A percentile compares a stretch with the other conserved stretches of the same genome.
Evolutionary conservation across 768 basidiomycete species (phyloP).

Genomic region (Hypholoma sublateritium): DNA sequence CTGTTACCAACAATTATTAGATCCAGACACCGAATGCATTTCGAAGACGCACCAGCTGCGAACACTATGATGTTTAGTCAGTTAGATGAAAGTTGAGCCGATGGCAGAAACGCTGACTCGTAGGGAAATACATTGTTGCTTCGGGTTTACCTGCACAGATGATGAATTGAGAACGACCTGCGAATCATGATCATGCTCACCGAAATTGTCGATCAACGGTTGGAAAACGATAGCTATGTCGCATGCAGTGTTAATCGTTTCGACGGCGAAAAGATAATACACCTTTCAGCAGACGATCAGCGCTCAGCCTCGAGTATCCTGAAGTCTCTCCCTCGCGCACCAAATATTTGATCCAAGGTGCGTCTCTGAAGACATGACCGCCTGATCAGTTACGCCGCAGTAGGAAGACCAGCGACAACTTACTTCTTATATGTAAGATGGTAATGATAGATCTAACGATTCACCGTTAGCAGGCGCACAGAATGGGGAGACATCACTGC

Average conservation of each 20-base stretch:
- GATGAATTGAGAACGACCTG: not conserved
- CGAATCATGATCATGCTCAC: slow-evolving; percentile 16
- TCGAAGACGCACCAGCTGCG: slow-evolving; percentile 16
- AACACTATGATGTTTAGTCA: slow-evolving; percentile 13
- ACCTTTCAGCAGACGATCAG: slow-evolving; percentile 25
- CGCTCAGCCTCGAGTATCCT: not conserved
- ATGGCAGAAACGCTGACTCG: slow-evolving; percentile 18
- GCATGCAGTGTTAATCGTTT: slow-evolving; percentile 42
- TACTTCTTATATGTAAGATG: slow-evolving; percentile 40
- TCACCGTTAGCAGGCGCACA: not conserved
- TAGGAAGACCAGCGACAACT: not conserved
- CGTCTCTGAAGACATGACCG: slow-evolving; percentile 30
- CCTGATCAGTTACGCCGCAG: not conserved
- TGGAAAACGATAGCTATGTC: slow-evolving; percentile 48
- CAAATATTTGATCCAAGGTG: slow-evolving; percentile 39
- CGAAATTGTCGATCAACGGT: slow-evolving; percentile 42
- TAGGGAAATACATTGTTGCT: slow-evolving; percentile 35
- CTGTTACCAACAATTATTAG: slow-evolving; percentile 14
- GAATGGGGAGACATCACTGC: not conserved
- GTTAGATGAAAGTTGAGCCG: not conserved
- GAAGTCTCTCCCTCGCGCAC: slow-evolving; percentile 20
- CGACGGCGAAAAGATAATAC: slow-evolving; percentile 39
- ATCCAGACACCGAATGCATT: not conserved
- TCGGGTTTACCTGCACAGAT: slow-evolving; percentile 26
- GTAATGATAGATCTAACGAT: slow-evolving; percentile 33